These are phyloP conservation scores for Fusarium anguioides DNA, from an alignment of 2,329 filamentous ascomycete species.

Conservation along the genomic window DNA sequence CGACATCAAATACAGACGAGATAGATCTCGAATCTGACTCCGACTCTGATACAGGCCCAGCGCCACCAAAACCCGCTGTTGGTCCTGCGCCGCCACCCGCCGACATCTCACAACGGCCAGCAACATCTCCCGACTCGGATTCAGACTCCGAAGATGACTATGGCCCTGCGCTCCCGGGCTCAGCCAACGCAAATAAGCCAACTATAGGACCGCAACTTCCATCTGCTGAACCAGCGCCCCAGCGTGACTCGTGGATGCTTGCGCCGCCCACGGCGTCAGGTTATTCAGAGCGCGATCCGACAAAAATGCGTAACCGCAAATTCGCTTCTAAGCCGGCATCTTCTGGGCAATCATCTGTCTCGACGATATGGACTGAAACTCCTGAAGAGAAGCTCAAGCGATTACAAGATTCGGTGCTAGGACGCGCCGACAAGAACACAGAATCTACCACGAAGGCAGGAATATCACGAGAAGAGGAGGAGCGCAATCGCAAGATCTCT, in stretches of 20 bases:
- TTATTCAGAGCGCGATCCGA: constrained; percentile 78
- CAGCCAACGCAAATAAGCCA: constrained; percentile 60
- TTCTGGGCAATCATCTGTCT: constrained; percentile 56
- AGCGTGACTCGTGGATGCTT: constrained; percentile 89
- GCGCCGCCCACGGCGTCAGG: constrained; percentile 70
- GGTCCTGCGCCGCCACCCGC: constrained; percentile 53
- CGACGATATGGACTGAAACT: constrained; percentile 89
- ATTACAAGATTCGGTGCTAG: constrained; percentile 84
- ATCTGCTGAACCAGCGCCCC: constrained; percentile 57
- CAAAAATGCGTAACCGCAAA: constrained; percentile 82
- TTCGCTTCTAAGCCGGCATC: constrained; percentile 75
- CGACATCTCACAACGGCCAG: constrained; percentile 34
- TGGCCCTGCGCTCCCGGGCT: constrained; percentile 68
- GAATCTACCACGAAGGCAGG: constrained; percentile 55
- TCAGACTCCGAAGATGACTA: constrained; percentile 65
- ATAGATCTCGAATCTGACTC: constrained; percentile 55
- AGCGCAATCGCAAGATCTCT: constrained; percentile 59
- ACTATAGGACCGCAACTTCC: constrained; percentile 52
- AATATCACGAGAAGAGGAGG: constrained; percentile 66
- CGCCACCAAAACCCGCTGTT: constrained; percentile 49
- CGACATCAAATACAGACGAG: constrained; percentile 53
- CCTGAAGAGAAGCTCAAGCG: constrained; percentile 86
- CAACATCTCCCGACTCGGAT: constrained; percentile 52
- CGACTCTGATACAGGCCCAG: constrained; percentile 51
- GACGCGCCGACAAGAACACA: constrained; percentile 64